Conservation (phyloP, 768 basidiomycete species). For the Termitomyces sp. region DNA sequence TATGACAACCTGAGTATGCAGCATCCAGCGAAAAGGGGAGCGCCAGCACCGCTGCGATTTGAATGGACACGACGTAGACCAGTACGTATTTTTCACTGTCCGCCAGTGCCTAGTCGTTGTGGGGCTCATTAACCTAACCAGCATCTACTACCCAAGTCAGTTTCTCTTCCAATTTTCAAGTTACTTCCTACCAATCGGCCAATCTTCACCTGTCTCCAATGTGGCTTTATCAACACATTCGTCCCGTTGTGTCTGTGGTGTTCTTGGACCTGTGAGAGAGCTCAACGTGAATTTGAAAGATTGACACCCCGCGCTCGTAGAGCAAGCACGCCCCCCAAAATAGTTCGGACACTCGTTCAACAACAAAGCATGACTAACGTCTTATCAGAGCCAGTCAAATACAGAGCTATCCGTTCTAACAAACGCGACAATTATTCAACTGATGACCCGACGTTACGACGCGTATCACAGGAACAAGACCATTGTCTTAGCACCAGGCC, state of each 20-base stretch:
- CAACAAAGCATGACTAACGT: neutral
- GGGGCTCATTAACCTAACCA: slow-evolving; percentile 15
- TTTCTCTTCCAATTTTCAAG: slow-evolving; percentile 40
- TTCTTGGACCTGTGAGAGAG: slow-evolving; percentile 37
- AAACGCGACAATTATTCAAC: neutral
- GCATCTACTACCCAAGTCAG: slow-evolving; percentile 39
- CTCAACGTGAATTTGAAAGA: slow-evolving; percentile 32
- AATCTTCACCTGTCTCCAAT: slow-evolving; percentile 38
- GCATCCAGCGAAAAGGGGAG: neutral
- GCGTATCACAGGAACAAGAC: neutral
- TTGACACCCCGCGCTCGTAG: slow-evolving; percentile 30
- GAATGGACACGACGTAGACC: slow-evolving; percentile 39
- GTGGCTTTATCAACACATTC: slow-evolving; percentile 41
- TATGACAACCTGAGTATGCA: neutral
- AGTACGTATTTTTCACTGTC: slow-evolving; percentile 15
- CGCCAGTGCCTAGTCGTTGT: neutral
- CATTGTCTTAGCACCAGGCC: neutral
- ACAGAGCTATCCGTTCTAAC: too few species aligned
- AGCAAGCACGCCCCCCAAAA: slow-evolving; percentile 23
- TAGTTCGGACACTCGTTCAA: slow-evolving; percentile 11
- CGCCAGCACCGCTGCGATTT: slow-evolving; percentile 21
- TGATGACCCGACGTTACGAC: neutral
- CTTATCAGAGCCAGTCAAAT: neutral
- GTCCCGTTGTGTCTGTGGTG: slow-evolving; percentile 49
- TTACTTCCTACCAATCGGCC: slow-evolving; percentile 33